Base-by-base conservation (phyloP, 164 flowering plant species). In the Dillenia suffruticosa region DNA sequence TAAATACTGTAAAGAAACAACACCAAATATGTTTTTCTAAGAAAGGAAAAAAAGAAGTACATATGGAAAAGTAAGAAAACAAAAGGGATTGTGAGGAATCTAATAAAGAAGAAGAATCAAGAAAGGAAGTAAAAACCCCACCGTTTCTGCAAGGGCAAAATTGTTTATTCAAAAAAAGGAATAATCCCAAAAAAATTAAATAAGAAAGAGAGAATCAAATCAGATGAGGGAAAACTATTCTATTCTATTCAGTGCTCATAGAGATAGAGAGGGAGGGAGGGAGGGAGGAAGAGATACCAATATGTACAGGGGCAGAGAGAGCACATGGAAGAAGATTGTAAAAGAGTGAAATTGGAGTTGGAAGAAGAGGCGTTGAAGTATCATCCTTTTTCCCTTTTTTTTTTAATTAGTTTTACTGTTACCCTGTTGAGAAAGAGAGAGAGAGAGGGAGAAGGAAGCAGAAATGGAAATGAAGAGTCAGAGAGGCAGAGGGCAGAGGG, bases 81-180 rank as follows among this genome's bases (percentile, higher is more conserved):
- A 40, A 32, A 3, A 12, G n/a, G 17, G 50, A 62, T 51, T 56
- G 59, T 45, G 60, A 53, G 56, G 64, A 63, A 67, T 63, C 60
- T 53, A 13, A 53, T 51, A 71, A 67, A 57, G 63, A 54, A 22
- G 40, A 43, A 67, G 53, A 64, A 54, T 51, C 63, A 62, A 58
- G 72, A 57, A 71, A 71, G 50, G 69, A 63, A 59, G 46, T 49
- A 48, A 49, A 65, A 64, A 52, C 68, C 72, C 60, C 64, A 64
- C 66, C 63, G 61, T 45, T 17, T 40, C 58, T 52, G 48, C 65
- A 60, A 62, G 44, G 43, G 59, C 17, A 51, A 32, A 46, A 58
- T 19, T n/a, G 60, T 44, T 22, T 45, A 45, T 56, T 15, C 46
- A 24, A 46, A 45, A 50, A 58, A 64, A 67, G 56, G 48, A 61